phyloP scores from a whole-genome alignment of 176 grass and related monocot species.

The barley (Hordeum vulgare) region MorexV3_pseudomolecules_assembly NC_058519.1:626764409-626764908 shows the following conservation, averaged over 20 bases:
- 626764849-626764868: conserved; percentile 6
- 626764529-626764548: conserved; percentile 31
- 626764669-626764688: conserved; percentile 61
- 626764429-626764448: too few species aligned
- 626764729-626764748: neutral
- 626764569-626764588: conserved; percentile 20
- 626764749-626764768: neutral
- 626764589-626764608: conserved; percentile 51
- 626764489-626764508: neutral
- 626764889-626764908: neutral
- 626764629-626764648: conserved; percentile 67
- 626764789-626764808: neutral
- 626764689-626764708: conserved; percentile 17
- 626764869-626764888: neutral
- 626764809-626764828: conserved; percentile 14
- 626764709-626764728: neutral
- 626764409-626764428: too few species aligned
- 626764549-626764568: conserved; percentile 33
- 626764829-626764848: neutral
- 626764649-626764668: conserved; percentile 94
- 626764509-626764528: neutral
- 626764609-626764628: conserved; percentile 46
- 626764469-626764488: neutral
- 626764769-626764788: neutral
- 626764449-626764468: conserved; percentile 10